A percentile compares a stretch with the other conserved stretches of the same genome.
phyloP scores from a whole-genome alignment of 345 rosid genomes.

The Arabidopsis thaliana region TAIR10.1 NC_003071.7:11362001-11362500 shows the following conservation, averaged over 20 bases:
- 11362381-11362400: constrained; percentile 40
- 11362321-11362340: constrained; percentile 29
- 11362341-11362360: constrained; percentile 19
- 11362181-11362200: constrained; percentile 35
- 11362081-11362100: too few species aligned
- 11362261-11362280: constrained; percentile 34
- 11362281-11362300: constrained; percentile 36
- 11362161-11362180: constrained; percentile 37
- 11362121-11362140: background rate
- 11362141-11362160: constrained; percentile 17
- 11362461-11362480: constrained; percentile 16
- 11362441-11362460: constrained; percentile 12
- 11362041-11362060: too few species aligned
- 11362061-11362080: too few species aligned
- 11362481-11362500: background rate
- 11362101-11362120: background rate
- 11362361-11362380: constrained; percentile 74
- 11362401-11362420: constrained; percentile 43
- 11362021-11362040: too few species aligned
- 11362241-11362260: constrained; percentile 32
- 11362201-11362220: constrained; percentile 41
- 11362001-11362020: too few species aligned
- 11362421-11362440: constrained; percentile 21
- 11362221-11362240: constrained; percentile 32
- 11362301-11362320: constrained; percentile 22